Conservation (phyloP, 148 eudicot genomes). For the Limonium bicolor region DNA sequence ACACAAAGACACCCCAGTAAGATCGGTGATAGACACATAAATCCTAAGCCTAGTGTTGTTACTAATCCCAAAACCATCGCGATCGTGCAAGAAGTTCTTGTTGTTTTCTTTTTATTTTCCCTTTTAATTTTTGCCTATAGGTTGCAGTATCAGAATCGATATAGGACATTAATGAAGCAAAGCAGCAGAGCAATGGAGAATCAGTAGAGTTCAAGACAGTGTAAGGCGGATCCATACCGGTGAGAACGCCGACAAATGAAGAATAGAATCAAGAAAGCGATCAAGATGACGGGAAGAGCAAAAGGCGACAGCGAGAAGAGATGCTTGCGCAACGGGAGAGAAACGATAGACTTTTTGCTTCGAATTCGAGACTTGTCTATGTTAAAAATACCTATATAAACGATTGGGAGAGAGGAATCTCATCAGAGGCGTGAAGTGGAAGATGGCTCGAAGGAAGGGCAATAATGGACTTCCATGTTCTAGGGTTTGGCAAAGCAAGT, state of each 20-base stretch:
- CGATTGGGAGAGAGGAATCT: neutral
- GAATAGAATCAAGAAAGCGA: conserved; percentile 24
- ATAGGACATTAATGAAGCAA: conserved; percentile 11
- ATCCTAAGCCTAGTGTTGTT: conserved; percentile 16
- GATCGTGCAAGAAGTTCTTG: no score
- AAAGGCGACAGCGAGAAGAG: neutral
- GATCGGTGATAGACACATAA: conserved; percentile 14
- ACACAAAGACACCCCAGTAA: conserved; percentile 7
- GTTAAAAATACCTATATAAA: neutral
- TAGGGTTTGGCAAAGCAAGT: no score
- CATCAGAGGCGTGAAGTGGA: neutral
- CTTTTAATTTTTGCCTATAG: neutral
- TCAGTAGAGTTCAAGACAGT: neutral
- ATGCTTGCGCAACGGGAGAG: neutral
- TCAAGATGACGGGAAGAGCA: no score
- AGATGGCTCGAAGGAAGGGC: neutral
- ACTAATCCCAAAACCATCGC: conserved; percentile 10
- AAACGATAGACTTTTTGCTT: neutral
- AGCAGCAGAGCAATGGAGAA: neutral
- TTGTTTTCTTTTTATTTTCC: no score
- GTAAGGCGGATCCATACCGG: conserved; percentile 22
- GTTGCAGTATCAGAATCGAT: neutral
- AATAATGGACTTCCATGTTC: conserved; percentile 1
- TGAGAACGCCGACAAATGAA: conserved; percentile 22
- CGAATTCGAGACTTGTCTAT: neutral